Conservation (phyloP, 2,329 filamentous ascomycete species). For the Gremmenia infestans region DNA sequence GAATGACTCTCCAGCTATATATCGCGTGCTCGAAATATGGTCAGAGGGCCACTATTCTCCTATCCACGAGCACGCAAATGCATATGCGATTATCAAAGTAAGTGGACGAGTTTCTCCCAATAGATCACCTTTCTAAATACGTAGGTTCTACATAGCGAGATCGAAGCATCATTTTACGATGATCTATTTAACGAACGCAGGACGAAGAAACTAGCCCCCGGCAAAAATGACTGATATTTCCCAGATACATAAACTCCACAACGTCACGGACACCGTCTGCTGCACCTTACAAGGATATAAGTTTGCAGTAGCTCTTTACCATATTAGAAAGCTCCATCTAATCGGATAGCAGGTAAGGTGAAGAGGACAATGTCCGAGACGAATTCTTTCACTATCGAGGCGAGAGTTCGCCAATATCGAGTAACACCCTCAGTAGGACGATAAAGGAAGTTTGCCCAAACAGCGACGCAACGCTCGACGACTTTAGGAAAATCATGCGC, state of each 20-base stretch:
- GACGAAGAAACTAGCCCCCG: neutral
- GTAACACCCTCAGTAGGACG: no score
- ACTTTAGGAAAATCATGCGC: neutral
- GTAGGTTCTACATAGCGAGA: neutral
- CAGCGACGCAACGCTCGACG: neutral
- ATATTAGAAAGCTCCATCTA: neutral
- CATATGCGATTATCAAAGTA: neutral
- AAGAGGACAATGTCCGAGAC: neutral
- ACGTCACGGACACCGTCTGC: neutral
- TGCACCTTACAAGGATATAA: neutral
- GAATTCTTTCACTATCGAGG: neutral
- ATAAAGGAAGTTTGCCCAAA: neutral
- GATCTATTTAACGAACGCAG: neutral
- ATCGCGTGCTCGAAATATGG: neutral
- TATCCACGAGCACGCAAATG: neutral
- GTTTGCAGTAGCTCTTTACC: neutral
- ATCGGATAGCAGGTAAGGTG: neutral
- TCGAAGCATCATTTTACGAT: neutral
- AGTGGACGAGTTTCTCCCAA: neutral
- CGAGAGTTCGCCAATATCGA: neutral
- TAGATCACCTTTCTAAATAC: neutral
- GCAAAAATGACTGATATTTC: neutral
- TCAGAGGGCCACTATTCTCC: neutral
- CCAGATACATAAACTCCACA: neutral
- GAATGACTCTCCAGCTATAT: neutral